These are phyloP conservation scores for Dictyostelium capitatum DNA, from an alignment of 78 protist species.

Conservation along the genomic window DNA sequence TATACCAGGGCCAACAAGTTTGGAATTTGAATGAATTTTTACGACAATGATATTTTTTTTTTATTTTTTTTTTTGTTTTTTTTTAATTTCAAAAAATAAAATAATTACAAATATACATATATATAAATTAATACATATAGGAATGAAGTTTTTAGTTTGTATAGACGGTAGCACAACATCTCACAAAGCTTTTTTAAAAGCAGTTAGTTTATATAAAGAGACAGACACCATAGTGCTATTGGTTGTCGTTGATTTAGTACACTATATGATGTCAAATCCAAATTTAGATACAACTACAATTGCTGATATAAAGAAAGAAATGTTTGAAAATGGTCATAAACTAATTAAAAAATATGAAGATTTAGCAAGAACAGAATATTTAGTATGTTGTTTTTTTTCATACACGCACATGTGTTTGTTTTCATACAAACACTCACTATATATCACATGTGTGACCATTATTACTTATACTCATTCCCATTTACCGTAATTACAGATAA, in stretches of 20 bases:
- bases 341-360: constrained; percentile 33
- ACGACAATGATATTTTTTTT: no score
- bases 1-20: no score
- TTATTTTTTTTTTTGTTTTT: no score
- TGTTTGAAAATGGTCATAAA: constrained; percentile 48
- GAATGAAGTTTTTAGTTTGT: background rate
- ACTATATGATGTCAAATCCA: constrained; percentile 54
- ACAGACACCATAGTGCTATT: constrained; percentile 9
- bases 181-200: constrained; percentile 21
- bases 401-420: no score
- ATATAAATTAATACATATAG: no score
- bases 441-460: no score
- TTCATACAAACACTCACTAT: no score
- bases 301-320: constrained; percentile 32
- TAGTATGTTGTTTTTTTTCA: constrained; percentile 17
- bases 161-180: background rate
- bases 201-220: constrained; percentile 26
- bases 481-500: no score
- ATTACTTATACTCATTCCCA: no score
- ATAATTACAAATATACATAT: background rate
- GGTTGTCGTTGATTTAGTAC: constrained; percentile 51
- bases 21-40: no score
- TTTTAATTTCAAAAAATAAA: no score
- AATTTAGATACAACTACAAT: constrained; percentile 20
- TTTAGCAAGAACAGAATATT: constrained; percentile 25